Evolutionary conservation across 2,329 filamentous ascomycete species (phyloP), one percentile per base, ranked within the genome.

Genomic region (Penicillium psychrosexuale): DNA sequence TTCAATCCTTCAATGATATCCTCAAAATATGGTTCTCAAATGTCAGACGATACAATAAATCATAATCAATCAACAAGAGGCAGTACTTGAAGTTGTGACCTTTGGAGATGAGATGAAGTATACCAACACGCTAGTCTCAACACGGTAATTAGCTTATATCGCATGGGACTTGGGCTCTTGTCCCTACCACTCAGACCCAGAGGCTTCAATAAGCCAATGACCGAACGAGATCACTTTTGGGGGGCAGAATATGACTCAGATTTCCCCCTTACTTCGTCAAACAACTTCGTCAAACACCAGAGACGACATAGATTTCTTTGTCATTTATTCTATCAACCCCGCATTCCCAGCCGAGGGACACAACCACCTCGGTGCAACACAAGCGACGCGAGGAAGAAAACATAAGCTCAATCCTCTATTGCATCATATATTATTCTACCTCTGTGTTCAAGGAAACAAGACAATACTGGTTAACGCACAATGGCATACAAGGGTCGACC

Each of bases 401-500:
- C 28, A 42, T 34, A 53, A 48, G 43, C 7, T 11, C 28, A 22
- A 15, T 5, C 8, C 17, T 33, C 2, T 11, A 15, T 33, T 27
- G 15, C 4, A 24, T 7, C 27, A 30, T 5, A n/a, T 33, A 7
- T 31, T 15, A 6, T 33, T 13, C 4, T 33, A 5, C 28, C 15
- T 37, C 12, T 19, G 12, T 19, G 15, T 51, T 42, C 46, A 36
- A 22, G 19, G 19, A 24, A 27, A 15, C n/a, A 43, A 37, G 31
- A 28, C 4, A 30, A 30, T 42, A 24, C 7, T 47, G 3, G 1
- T 30, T 30, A 15, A 34, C 34, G 15, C 9, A 61, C 9, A 19
- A 65, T 65, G 62, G 47, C 56, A 34, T 61, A 56, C 31, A 58
- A 58, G 11, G 56, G 56, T 12, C 58, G 61, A 40, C 59, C 62